A percentile compares a stretch with the other conserved stretches of the same genome.
phyloP scores from a whole-genome alignment of 495 filamentous ascomycete species.

The Geoglossum glabrum region DNA sequence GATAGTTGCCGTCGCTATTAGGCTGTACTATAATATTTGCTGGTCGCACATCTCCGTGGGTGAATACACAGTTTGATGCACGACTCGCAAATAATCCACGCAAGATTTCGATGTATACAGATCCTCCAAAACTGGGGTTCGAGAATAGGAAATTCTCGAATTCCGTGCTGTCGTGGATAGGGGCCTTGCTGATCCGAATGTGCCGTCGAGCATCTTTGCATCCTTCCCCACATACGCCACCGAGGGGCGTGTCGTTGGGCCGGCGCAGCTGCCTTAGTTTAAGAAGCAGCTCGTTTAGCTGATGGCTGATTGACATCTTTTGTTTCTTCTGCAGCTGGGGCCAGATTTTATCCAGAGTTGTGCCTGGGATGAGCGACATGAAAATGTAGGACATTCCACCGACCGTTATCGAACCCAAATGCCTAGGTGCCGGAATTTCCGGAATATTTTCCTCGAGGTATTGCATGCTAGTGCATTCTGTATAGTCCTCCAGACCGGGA shows the following conservation, averaged over 20 bases:
- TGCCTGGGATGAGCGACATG: conserved; percentile 17
- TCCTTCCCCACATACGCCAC: conserved; percentile 18
- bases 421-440: conserved; percentile 17
- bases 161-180: conserved; percentile 13
- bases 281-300: conserved; percentile 17
- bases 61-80: conserved; percentile 17
- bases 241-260: conserved; percentile 10
- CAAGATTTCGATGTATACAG: conserved; percentile 11
- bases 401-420: conserved; percentile 16
- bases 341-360: conserved; percentile 16
- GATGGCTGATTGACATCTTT: conserved; percentile 17
- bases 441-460: conserved; percentile 17
- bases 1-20: conserved; percentile 14
- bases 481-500: conserved; percentile 12
- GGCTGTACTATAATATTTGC: conserved; percentile 22
- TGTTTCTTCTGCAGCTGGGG: conserved; percentile 11
- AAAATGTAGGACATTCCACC: conserved; percentile 15
- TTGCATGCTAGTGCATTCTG: conserved; percentile 18
- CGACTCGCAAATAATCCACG: conserved; percentile 10
- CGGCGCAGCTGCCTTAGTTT: conserved; percentile 14
- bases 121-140: conserved; percentile 6
- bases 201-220: conserved; percentile 14
- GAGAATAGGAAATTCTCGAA: conserved; percentile 21
- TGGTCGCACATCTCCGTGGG: conserved; percentile 21
- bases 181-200: conserved; percentile 7